Base-by-base conservation (phyloP, 352 stramenopile species). In the Phytophthora meadii region DNA sequence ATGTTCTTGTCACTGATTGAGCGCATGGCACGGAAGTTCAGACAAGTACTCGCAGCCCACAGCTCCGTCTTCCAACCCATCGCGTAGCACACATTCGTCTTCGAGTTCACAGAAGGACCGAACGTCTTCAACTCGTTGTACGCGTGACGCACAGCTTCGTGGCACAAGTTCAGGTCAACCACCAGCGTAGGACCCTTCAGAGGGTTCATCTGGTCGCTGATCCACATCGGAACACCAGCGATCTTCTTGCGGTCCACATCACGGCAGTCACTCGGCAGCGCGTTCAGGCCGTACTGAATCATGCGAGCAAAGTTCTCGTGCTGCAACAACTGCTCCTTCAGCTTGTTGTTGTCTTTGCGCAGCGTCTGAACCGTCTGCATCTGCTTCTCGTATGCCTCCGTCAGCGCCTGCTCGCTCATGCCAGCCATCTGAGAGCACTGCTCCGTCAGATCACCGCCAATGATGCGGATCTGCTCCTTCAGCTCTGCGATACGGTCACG, bases 1-100 rank as follows among this genome's bases (percentile, higher is more conserved):
- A 92, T 90, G 52, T 90, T 91, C 58, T 84, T 84, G 59, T 92
- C 66, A 22, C 49, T 67, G 14, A 79, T 92, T 0, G 82, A 81
- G 12, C 85, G 81, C 22, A 88, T 66, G 0, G 83, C 85, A 19
- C 80, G 82, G 62, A 92, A 93, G 61, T 82, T 92, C 17, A 93
- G 48, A n/a, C 85, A 90, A 44, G 83, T 93, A 42, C 70, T 81
- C 7, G 81, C 86, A 52, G 82, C 83, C 87, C 87, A 94, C 48
- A 94, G 54, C 72, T 94, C 84, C 41, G 83, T 90, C 70, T 89
- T 90, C 87, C 87, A 94, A 11, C 87, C 87, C 84, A 94, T 94
- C 28, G 87, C 84, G 55, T 91, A 91, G 51, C 83, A 93, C 37
- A 94, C 79, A 60, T 93, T 94, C 47, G 87, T 94, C 72, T 92